phyloP scores from a whole-genome alignment of 441 rosid species.

The Syzygium syzygioides region DNA sequence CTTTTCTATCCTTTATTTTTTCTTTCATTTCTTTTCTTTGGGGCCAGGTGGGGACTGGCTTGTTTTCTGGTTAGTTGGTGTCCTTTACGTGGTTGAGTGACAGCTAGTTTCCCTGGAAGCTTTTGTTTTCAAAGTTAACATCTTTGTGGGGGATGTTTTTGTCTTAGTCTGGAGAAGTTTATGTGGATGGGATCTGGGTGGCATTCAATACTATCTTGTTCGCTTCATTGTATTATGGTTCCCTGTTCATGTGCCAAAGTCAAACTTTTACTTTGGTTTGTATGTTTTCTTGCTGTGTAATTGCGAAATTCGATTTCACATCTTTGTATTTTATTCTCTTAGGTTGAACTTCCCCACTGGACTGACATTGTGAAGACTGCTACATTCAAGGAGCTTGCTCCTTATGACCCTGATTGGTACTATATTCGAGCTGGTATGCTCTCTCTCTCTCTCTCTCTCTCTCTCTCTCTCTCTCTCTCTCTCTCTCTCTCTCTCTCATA shows the following conservation, averaged over 20 bases:
- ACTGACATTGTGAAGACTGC: slow-evolving; percentile 4
- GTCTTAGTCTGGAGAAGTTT: not conserved
- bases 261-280: not conserved
- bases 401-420: slow-evolving; percentile 5
- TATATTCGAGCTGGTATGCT: not conserved
- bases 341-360: not conserved
- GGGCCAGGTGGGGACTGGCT: not conserved
- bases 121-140: not conserved
- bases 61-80: not conserved
- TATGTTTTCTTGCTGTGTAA: not conserved
- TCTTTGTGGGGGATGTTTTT: not conserved
- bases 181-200: not conserved
- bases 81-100: not conserved
- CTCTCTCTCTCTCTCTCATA: rapidly evolving
- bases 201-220: not conserved
- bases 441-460: not conserved
- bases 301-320: not conserved
- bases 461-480: not conserved
- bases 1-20: not conserved
- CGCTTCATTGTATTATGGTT: not conserved
- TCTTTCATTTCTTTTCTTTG: not conserved
- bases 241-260: not conserved
- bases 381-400: slow-evolving; percentile 2
- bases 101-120: not conserved
- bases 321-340: not conserved